Conservation (phyloP, 75 land plant species). For the Larix kaempferi region DNA sequence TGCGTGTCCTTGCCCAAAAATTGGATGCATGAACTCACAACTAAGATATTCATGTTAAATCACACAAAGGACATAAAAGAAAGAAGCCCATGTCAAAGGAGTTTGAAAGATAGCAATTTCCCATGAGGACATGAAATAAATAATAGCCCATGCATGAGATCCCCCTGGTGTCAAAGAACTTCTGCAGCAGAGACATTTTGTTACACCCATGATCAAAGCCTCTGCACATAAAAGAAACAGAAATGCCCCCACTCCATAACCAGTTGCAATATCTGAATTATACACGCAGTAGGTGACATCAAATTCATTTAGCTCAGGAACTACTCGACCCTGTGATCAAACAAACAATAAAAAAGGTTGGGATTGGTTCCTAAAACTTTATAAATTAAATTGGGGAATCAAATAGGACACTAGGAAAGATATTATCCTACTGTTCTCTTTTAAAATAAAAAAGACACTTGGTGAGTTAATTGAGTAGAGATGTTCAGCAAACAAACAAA, state of each 20-base stretch:
- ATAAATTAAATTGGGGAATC: neutral
- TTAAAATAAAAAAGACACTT: no score
- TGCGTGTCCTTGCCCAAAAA: neutral
- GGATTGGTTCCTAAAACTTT: neutral
- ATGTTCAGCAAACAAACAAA: no score
- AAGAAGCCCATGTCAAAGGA: neutral
- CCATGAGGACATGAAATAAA: slow-evolving; percentile 76
- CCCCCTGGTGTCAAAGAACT: slow-evolving; percentile 66
- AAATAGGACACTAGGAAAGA: no score
- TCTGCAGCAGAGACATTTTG: slow-evolving; percentile 91
- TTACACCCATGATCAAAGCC: slow-evolving; percentile 68
- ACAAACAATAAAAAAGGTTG: neutral
- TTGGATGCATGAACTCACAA: neutral
- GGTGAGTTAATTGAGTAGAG: no score
- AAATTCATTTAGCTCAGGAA: neutral
- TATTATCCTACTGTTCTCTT: no score
- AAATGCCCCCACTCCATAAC: slow-evolving; percentile 79
- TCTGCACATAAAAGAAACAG: slow-evolving; percentile 67
- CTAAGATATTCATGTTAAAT: neutral
- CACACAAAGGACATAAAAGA: no score
- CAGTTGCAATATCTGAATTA: slow-evolving; percentile 78
- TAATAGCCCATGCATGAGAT: slow-evolving; percentile 69
- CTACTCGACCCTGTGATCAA: slow-evolving; percentile 24
- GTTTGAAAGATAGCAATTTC: slow-evolving; percentile 16
- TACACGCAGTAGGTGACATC: slow-evolving; percentile 59